phyloP scores from a whole-genome alignment of 2,329 filamentous ascomycete species.

The Ophiostoma piceae region DNA sequence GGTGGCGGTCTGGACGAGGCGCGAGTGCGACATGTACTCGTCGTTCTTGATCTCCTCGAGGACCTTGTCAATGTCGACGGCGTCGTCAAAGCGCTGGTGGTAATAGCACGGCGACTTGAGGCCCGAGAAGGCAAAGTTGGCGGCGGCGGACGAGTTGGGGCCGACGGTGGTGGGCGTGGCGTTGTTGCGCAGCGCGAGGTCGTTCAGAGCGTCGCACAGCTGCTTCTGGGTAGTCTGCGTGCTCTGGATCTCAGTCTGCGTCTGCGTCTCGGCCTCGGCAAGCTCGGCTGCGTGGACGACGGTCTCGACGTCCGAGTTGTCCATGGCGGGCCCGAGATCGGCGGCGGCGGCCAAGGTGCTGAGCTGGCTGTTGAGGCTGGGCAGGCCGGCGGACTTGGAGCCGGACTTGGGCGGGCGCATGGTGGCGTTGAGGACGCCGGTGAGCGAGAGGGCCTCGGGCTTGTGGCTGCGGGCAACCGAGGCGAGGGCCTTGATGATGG shows the following conservation, averaged over 20 bases:
- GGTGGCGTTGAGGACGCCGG: slow-evolving; percentile 51
- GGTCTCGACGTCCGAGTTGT: slow-evolving; percentile 14
- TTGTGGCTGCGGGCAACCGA: slow-evolving; percentile 58
- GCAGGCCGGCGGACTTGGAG: slow-evolving; percentile 10
- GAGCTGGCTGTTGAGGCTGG: slow-evolving; percentile 12
- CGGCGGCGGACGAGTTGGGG: slow-evolving; percentile 14
- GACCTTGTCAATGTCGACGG: slow-evolving; percentile 90
- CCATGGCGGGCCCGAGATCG: slow-evolving; percentile 30
- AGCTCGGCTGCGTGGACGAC: background rate
- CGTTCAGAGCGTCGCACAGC: slow-evolving; percentile 57
- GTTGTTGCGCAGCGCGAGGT: slow-evolving; percentile 41
- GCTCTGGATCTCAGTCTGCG: background rate
- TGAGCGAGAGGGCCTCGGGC: slow-evolving; percentile 58
- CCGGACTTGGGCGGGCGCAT: slow-evolving; percentile 15
- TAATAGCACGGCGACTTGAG: slow-evolving; percentile 95
- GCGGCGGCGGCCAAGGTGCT: slow-evolving; percentile 1
- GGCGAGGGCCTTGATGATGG: slow-evolving; percentile 74
- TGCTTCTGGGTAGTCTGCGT: slow-evolving; percentile 50
- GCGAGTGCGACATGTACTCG: slow-evolving; percentile 86
- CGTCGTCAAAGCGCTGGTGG: slow-evolving; percentile 93
- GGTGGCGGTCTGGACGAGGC: slow-evolving; percentile 90
- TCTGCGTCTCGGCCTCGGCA: background rate
- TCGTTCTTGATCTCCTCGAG: slow-evolving; percentile 88
- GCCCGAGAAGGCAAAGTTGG: slow-evolving; percentile 50
- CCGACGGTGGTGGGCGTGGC: slow-evolving; percentile 38